Evolutionary conservation across 345 rosid genomes (phyloP).

Genomic region (Camelina neglecta): DNA sequence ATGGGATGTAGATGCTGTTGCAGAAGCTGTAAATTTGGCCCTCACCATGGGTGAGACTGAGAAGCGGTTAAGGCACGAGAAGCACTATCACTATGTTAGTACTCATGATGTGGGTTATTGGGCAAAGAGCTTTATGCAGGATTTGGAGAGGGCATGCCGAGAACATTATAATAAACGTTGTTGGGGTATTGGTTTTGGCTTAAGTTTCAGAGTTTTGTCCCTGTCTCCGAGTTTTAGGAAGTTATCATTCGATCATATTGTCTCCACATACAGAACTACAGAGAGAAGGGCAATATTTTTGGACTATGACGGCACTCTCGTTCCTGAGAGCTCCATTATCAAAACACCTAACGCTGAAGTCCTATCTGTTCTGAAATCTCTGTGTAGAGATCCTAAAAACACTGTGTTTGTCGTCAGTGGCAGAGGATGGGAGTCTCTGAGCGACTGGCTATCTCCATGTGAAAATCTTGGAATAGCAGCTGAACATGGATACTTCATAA

Average conservation of each 20-base stretch:
- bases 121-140: slow-evolving; percentile 76
- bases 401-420: slow-evolving; percentile 79
- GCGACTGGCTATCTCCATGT: slow-evolving; percentile 75
- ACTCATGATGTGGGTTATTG: slow-evolving; percentile 79
- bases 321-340: slow-evolving; percentile 63
- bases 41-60: slow-evolving; percentile 64
- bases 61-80: slow-evolving; percentile 76
- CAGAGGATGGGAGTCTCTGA: slow-evolving; percentile 61
- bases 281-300: slow-evolving; percentile 76
- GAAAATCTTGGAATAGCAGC: slow-evolving; percentile 85
- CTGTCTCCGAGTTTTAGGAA: slow-evolving; percentile 75
- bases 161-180: slow-evolving; percentile 77
- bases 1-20: slow-evolving; percentile 79
- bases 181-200: slow-evolving; percentile 82
- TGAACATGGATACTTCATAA: slow-evolving; percentile 75
- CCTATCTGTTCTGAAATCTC: slow-evolving; percentile 56
- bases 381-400: slow-evolving; percentile 71
- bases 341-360: slow-evolving; percentile 67
- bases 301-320: slow-evolving; percentile 79
- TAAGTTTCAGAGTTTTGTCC: slow-evolving; percentile 72
- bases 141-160: slow-evolving; percentile 71
- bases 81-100: slow-evolving; percentile 74
- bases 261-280: slow-evolving; percentile 60
- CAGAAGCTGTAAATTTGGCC: slow-evolving; percentile 65
- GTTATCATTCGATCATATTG: slow-evolving; percentile 64